These are phyloP conservation scores for Talaromyces borbonicus DNA, from an alignment of 495 filamentous ascomycete genomes.

Conservation along the genomic window DNA sequence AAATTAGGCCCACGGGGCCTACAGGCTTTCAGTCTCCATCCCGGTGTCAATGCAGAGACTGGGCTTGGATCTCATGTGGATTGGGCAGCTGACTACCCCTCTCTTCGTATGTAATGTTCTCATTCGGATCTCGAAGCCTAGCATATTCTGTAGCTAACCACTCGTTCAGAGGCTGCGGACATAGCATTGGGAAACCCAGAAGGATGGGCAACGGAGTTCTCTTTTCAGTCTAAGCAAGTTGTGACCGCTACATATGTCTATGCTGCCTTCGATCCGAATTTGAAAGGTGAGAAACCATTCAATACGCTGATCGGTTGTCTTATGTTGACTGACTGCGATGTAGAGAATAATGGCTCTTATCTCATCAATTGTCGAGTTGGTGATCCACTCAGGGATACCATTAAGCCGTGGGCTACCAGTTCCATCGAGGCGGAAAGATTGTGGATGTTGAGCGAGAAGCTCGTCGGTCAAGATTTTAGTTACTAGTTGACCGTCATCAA, in stretches of 20 bases:
- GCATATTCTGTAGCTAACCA: background rate
- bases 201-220: no score
- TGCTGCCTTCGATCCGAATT: no score
- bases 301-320: no score
- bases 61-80: conserved; percentile 21
- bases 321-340: no score
- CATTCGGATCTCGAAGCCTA: no score
- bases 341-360: conserved; percentile 28
- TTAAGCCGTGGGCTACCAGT: conserved; percentile 26
- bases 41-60: conserved; percentile 26
- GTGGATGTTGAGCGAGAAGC: conserved; percentile 10
- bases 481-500: no score
- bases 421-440: conserved; percentile 35
- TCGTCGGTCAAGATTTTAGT: no score
- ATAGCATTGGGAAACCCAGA: no score
- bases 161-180: background rate
- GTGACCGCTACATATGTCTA: no score
- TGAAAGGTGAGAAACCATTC: no score
- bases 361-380: conserved; percentile 28
- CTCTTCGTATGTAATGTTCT: conserved; percentile 10
- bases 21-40: conserved; percentile 32
- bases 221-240: no score
- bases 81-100: conserved; percentile 10
- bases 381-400: conserved; percentile 25
- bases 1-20: conserved; percentile 21